Percentiles rank a stretch among this genome's conserved stretches.
These are phyloP conservation scores for Moesziomyces aphidis DNA, from an alignment of 1,284 basidiomycete species.

Conservation along the genomic window DNA sequence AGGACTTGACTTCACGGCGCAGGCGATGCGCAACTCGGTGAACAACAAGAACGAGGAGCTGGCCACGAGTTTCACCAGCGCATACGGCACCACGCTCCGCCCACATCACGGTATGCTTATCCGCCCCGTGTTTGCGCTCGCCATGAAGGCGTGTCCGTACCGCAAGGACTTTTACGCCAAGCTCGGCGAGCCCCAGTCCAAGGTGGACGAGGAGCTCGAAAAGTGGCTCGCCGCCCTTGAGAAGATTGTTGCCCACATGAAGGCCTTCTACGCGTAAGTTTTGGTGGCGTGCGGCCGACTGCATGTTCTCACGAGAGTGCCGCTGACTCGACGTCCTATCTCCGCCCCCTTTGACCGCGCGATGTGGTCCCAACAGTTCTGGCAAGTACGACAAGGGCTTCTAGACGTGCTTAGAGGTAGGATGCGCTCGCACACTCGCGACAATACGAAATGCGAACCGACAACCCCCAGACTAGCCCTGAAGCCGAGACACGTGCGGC, in stretches of 20 bases:
- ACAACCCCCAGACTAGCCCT: background rate
- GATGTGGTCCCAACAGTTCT: constrained; percentile 2
- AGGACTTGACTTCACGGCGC: constrained; percentile 90
- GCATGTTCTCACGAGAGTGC: no score
- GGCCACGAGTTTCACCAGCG: constrained; percentile 79
- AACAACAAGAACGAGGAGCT: constrained; percentile 80
- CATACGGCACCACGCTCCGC: constrained; percentile 86
- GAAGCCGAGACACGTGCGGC: no score
- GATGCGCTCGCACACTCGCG: background rate
- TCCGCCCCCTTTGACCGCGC: no score
- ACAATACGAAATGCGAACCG: background rate
- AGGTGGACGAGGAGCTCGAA: constrained; percentile 77
- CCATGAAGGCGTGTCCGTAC: constrained; percentile 96
- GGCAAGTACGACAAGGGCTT: constrained; percentile 62
- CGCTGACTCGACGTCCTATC: no score
- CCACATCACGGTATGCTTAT: constrained; percentile 89
- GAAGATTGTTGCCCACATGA: constrained; percentile 77
- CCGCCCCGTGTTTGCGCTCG: constrained; percentile 86
- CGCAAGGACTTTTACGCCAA: constrained; percentile 89
- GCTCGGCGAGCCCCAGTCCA: constrained; percentile 79
- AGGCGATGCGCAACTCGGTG: constrained; percentile 81
- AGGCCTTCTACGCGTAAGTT: constrained; percentile 74
- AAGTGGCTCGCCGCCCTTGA: constrained; percentile 84
- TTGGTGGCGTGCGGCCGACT: no score
- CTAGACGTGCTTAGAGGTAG: constrained; percentile 10